These are phyloP conservation scores for Diaporthe eres DNA, from an alignment of 2,329 filamentous ascomycete genomes.

Conservation along the genomic window DNA sequence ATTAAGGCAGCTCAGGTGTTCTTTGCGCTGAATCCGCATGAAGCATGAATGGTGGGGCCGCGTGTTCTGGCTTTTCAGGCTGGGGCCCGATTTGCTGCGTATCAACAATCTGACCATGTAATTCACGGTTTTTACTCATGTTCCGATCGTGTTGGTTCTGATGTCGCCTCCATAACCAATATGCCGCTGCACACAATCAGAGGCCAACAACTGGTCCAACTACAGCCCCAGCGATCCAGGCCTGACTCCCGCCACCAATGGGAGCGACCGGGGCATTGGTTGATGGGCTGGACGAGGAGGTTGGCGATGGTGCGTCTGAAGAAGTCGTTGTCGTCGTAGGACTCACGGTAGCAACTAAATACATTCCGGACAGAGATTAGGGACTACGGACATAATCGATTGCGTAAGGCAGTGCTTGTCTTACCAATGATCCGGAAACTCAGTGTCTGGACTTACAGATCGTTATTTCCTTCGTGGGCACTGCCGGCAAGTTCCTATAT, in stretches of 20 bases:
- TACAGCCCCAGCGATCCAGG: conserved; percentile 9
- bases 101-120: neutral
- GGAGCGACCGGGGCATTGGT: neutral
- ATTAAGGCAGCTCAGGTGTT: neutral
- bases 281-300: neutral
- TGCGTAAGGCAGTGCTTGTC: neutral
- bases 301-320: neutral
- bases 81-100: neutral
- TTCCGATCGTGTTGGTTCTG: neutral
- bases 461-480: neutral
- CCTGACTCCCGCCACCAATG: neutral
- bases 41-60: neutral
- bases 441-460: neutral
- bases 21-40: neutral
- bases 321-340: neutral
- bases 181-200: neutral
- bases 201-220: neutral
- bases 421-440: neutral
- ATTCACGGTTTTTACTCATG: neutral
- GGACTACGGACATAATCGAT: neutral
- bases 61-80: neutral
- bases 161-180: neutral
- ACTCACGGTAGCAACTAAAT: neutral
- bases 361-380: neutral
- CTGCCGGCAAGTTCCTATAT: neutral